These are phyloP conservation scores for Podila epicladia DNA, from an alignment of 192 early-diverging fungal genomes.

Conservation along the genomic window DNA sequence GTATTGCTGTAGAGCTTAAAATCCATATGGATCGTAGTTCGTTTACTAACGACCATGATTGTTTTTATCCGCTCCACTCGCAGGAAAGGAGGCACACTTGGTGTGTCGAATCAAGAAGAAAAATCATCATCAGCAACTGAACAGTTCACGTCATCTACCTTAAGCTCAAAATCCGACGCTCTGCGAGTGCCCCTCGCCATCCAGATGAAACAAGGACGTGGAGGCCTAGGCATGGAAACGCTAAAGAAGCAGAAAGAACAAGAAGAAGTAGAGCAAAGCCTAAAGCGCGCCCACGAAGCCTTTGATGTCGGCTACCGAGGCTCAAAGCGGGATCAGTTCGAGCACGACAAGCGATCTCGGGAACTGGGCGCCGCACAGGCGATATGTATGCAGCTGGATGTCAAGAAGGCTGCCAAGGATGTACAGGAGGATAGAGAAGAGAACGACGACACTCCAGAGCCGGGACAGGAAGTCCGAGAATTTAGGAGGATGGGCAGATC, in stretches of 20 bases:
- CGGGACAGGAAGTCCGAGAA: not conserved
- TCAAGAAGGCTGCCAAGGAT: slow-evolving; percentile 20
- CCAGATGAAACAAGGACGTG: slow-evolving; percentile 48
- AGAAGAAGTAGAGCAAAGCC: slow-evolving; percentile 36
- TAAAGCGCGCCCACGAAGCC: slow-evolving; percentile 21
- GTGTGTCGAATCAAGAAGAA: slow-evolving; percentile 9
- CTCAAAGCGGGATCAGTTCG: slow-evolving; percentile 31
- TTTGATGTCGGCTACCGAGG: slow-evolving; percentile 55
- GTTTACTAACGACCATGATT: no score
- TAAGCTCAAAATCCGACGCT: not conserved
- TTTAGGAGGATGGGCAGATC: slow-evolving; percentile 15
- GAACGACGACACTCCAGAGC: not conserved
- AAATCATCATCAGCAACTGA: not conserved
- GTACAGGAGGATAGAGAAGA: not conserved
- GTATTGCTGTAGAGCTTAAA: not conserved
- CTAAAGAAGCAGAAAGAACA: slow-evolving; percentile 43
- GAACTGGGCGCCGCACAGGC: slow-evolving; percentile 47
- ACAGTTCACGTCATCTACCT: not conserved
- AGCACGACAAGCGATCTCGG: slow-evolving; percentile 41
- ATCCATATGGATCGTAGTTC: not conserved
- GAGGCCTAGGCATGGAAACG: slow-evolving; percentile 59
- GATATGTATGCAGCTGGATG: slow-evolving; percentile 55
- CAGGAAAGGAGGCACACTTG: slow-evolving; percentile 57
- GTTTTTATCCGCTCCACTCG: not conserved
- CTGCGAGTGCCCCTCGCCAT: slow-evolving; percentile 26